Percentiles rank a stretch among this genome's conserved stretches.
These are phyloP conservation scores for Tolypocladium nubicola DNA, from an alignment of 2,329 filamentous ascomycete genomes.

Conservation along the genomic window DNA sequence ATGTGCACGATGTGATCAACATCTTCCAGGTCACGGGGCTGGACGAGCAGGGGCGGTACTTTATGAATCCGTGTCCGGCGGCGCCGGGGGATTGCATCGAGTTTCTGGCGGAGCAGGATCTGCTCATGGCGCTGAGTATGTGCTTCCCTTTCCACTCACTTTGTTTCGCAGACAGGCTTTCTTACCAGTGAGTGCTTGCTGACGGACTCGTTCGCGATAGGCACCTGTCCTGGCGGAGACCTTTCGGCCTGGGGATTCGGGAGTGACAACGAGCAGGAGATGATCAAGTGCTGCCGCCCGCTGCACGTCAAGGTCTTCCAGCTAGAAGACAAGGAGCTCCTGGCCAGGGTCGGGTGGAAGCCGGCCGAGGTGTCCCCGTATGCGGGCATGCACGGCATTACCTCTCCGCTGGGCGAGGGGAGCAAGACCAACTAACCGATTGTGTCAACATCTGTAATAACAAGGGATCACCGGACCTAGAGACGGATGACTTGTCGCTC, in stretches of 20 bases:
- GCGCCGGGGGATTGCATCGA: conserved; percentile 51
- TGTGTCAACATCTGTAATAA: too few relatives aligned
- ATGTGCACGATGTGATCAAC: conserved; percentile 80
- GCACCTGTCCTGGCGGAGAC: conserved; percentile 72
- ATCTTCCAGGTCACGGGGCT: conserved; percentile 78
- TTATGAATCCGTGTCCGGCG: conserved; percentile 58
- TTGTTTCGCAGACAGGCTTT: too few relatives aligned
- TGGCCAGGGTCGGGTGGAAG: conserved; percentile 50
- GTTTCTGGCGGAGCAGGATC: conserved; percentile 71
- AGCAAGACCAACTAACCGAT: not conserved
- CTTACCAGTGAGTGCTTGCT: not conserved
- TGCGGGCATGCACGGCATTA: conserved; percentile 50
- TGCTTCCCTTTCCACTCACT: not conserved
- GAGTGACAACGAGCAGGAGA: conserved; percentile 54
- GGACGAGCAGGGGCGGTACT: conserved; percentile 62
- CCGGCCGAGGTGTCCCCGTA: conserved; percentile 51
- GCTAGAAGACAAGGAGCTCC: conserved; percentile 40
- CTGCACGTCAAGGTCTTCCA: conserved; percentile 65
- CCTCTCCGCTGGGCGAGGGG: conserved; percentile 12
- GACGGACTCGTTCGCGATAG: conserved; percentile 13
- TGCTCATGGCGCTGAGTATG: conserved; percentile 50
- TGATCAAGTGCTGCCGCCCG: conserved; percentile 60
- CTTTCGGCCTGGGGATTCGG: conserved; percentile 75
- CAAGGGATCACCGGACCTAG: too few relatives aligned
- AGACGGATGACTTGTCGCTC: too few relatives aligned